Conservation (phyloP, 2,329 filamentous ascomycete genomes). For the Aspergillus viridinutans region DNA sequence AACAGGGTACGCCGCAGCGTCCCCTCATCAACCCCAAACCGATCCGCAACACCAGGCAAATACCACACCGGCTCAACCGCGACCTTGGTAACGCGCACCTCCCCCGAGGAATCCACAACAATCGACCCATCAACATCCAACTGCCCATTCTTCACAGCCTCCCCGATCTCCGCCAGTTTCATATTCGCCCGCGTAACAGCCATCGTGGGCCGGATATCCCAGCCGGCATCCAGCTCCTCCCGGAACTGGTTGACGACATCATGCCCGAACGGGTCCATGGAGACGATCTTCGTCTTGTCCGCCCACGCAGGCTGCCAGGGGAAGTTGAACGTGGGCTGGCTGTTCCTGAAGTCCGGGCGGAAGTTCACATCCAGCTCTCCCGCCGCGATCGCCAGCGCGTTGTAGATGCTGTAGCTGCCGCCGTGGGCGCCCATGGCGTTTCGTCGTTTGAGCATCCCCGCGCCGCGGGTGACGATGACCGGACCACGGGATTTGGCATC, state of each 20-base stretch:
- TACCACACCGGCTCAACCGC: constrained; percentile 95
- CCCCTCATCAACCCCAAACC: constrained; percentile 89
- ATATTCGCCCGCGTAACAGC: constrained; percentile 91
- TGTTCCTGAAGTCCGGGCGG: constrained; percentile 74
- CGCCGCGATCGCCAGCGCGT: constrained; percentile 86
- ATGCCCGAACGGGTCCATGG: constrained; percentile 94
- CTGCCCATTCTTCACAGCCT: constrained; percentile 75
- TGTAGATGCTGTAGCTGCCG: constrained; percentile 94
- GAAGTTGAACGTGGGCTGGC: constrained; percentile 84
- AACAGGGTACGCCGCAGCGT: constrained; percentile 82
- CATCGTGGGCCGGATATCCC: constrained; percentile 82
- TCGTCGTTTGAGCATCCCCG: constrained; percentile 29
- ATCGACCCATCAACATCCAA: constrained; percentile 81
- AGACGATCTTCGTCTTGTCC: constrained; percentile 89
- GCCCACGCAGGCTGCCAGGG: constrained; percentile 87
- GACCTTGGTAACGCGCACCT: constrained; percentile 91
- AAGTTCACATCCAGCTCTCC: constrained; percentile 83
- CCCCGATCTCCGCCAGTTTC: constrained; percentile 91
- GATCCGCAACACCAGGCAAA: constrained; percentile 78
- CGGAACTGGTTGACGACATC: constrained; percentile 76
- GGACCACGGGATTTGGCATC: constrained; percentile 75
- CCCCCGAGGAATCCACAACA: constrained; percentile 77
- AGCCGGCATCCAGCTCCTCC: constrained; percentile 65
- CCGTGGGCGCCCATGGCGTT: constrained; percentile 68
- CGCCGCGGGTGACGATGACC: constrained; percentile 65